Base-by-base conservation (phyloP, 257 asterid species). In the Capsicum rhomboideum region DNA sequence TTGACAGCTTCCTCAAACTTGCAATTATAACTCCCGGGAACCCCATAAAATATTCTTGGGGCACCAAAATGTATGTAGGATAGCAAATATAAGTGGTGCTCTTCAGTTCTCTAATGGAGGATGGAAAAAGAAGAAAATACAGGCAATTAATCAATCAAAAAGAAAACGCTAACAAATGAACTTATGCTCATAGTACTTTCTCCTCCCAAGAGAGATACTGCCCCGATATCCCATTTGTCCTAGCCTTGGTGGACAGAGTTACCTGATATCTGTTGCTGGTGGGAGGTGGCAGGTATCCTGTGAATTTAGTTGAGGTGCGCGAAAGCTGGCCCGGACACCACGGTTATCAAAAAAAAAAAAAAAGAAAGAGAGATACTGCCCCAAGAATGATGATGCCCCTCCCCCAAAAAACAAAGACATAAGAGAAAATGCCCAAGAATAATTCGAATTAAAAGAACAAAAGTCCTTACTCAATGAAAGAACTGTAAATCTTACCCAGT, bases 61-160 rank as follows among this genome's bases (percentile, higher is more conserved):
- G 91, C 90, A 46, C 98, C 98, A 85, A 87, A 79, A 88, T 94
- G 98, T 89, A 91, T 50, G 90, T 92, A 94, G 79, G 89, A 89
- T 72, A 96, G 86, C 12, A 94, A 93, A 86, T 94, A 94, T 86
- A 96, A 88, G 86, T 91, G 92, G 85, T 96, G 99, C 80, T 92
- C 93, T 85, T 93, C 97, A 75, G 56, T 88, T 85, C 88, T 91
- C 99, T 96, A 94, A 85, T 81, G 55, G 88, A 82, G 0, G 84
- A 82, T 87, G 75, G 84, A 88, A 85, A 87, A 80, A 74, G 84
- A n/a, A 88, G 81, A 86, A 74, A 80, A 64, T 52, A 83, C 28
- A 74, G 86, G 78, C 83, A 71, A 79, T 81, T 52, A 82, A 83
- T 82, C 80, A 82, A 80, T 42, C 17, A 77, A 10, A 52, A 18